Base-by-base conservation (phyloP, 2,329 filamentous ascomycete genomes). In the Curvularia spicifera region DNA sequence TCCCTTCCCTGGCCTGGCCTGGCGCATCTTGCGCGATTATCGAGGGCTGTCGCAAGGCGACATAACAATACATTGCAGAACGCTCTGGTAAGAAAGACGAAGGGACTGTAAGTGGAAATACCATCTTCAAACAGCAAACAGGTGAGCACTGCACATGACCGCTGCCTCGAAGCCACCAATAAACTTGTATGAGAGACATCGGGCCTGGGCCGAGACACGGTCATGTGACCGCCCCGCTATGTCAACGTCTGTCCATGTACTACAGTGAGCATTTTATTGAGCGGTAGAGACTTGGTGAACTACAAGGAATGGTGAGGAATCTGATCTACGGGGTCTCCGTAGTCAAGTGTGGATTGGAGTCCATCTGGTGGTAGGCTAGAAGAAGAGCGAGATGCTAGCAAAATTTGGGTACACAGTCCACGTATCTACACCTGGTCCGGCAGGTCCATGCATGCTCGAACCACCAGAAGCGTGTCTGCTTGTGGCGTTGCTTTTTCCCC, bases 21-120 rank as follows among this genome's bases (percentile, higher is more conserved):
- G 28, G 57, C 56, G 61, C 56, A 46, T 28, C 47, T 60, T 57
- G 59, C 58, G 53, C 54, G 44, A 52, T 52, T 28, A 39, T 29
- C 18, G 28, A 37, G 20, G 24, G 28, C 39, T 22, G 40, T 33
- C 29, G 51, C 53, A 57, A n/a, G 40, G 22, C 26, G 39, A n/a
- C 50, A 45, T 22, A 31, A 37, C 51, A 46, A 48, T 20, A 29
- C 24, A 51, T n/a, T n/a, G 31, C 6, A 45, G 24, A 31, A 43
- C 6, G 8, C 13, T 9, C 24, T 52, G 39, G 40, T 4, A 20
- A 47, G 37, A 56, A 31, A 24, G 39, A 18, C 33, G 35, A 22
- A 31, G 15, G 31, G 24, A 39, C 24, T 40, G n/a, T 20, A 22
- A 28, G 12, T 18, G 22, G 22, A 40, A 31, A 29, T 44, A 51